Conservation (phyloP, 164 flowering plant species). For the Litsea cubeba region DNA sequence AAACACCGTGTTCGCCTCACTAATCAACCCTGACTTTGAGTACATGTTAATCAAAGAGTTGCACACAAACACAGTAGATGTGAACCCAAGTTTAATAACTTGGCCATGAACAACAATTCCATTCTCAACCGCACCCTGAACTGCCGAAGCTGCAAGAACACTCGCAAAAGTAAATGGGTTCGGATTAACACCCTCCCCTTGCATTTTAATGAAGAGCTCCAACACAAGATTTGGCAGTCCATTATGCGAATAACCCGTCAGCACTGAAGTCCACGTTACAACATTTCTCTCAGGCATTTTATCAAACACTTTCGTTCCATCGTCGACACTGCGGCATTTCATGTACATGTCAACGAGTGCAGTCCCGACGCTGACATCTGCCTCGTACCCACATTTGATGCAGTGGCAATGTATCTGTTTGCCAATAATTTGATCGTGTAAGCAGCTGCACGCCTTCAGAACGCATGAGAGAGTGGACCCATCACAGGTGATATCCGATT, state of each 20-base stretch:
- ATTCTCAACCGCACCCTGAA: slow-evolving; percentile 30
- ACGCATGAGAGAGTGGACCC: slow-evolving; percentile 51
- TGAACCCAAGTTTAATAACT: slow-evolving; percentile 61
- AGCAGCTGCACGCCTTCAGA: slow-evolving; percentile 55
- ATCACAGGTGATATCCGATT: slow-evolving; percentile 29
- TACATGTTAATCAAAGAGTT: slow-evolving; percentile 79
- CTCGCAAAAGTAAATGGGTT: slow-evolving; percentile 66
- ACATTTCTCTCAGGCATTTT: slow-evolving; percentile 71
- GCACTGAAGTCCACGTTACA: slow-evolving; percentile 84
- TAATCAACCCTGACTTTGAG: slow-evolving; percentile 48
- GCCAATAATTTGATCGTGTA: slow-evolving; percentile 39
- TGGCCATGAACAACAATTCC: slow-evolving; percentile 54
- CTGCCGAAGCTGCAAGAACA: slow-evolving; percentile 60
- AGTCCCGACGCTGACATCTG: slow-evolving; percentile 73
- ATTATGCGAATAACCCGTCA: slow-evolving; percentile 55
- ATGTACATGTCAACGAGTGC: slow-evolving; percentile 81
- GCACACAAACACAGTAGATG: slow-evolving; percentile 38
- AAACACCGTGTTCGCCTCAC: slow-evolving; percentile 54
- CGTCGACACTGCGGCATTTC: slow-evolving; percentile 41
- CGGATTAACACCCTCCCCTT: slow-evolving; percentile 50
- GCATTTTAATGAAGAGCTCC: slow-evolving; percentile 45
- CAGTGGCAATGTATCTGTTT: slow-evolving; percentile 53
- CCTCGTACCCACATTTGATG: slow-evolving; percentile 51
- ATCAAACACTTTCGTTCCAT: slow-evolving; percentile 55
- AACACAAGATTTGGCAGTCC: slow-evolving; percentile 37